Base-by-base conservation (phyloP, 257 asterid genomes). In the Ocimum tenuiflorum region DNA sequence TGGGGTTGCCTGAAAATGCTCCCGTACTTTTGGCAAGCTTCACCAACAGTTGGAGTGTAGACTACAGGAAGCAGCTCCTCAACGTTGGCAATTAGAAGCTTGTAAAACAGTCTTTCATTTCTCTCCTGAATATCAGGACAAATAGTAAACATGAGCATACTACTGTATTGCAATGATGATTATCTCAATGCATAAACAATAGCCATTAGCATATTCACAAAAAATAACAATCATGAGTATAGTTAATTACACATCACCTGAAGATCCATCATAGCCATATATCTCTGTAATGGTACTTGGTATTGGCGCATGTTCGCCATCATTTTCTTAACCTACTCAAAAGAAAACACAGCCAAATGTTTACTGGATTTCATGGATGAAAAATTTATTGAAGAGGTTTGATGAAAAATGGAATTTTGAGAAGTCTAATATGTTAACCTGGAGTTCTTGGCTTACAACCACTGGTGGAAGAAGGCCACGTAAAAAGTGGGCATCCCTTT, bases 211-310 rank as follows among this genome's bases (percentile, higher is more conserved):
- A n/a, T n/a, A n/a, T n/a, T n/a, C n/a, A n/a, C n/a, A n/a, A n/a
- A 64, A 59, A 31, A 23, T 23, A 24, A 56, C 4, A 13, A 67
- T 61, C 29, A 45, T 6, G 6, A 6, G 29, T 6, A 17, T 29
- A 15, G 15, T 56, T 51, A 50, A 63, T 11, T 12, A 65, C 35
- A 3, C 13, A 11, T 65, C 75, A 92, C 99, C 99, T 92, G 99
- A 71, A 94, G 97, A 81, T 94, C 99, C 99, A 88, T 94, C 99
- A 94, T 94, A 71, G 99, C 99, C 97, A 91, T 94, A 85, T 94
- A 94, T 73, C 89, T 83, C 61, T 94, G 97, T 66, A 94, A 72
- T 1, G 99, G 99, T 35, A 94, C 95, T 78, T 94, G 89, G 76
- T 94, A 94, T 62, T 91, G 89, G 9, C 97, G 97, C 77, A 94